Evolutionary conservation across 768 basidiomycete genomes (phyloP), one percentile per base, ranked within the genome.

Genomic region (Boletus edulis): DNA sequence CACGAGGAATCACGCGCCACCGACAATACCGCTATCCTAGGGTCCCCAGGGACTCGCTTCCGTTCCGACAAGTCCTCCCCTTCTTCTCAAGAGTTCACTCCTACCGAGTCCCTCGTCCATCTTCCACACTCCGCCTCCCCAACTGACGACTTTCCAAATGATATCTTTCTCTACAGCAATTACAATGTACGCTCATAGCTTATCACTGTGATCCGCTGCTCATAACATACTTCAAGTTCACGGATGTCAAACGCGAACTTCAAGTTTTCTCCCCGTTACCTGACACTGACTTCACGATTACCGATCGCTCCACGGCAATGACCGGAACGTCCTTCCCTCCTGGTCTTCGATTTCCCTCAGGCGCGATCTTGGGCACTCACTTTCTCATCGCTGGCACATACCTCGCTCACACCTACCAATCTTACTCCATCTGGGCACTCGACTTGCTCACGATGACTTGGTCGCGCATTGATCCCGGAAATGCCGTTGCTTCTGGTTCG

Each of bases 351-450:
- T 99, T 99, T 75, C 96, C 96, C 7, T 91, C 94, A 0, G 96
- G 95, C 18, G 92, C 93, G 32, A 86, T 98, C 57, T 76, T 97
- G 8, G 97, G 95, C 31, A 85, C 85, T 32, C 86, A 94, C 69
- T 82, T 99, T 67, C 89, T 99, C 70, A 87, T 98, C 49, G 94
- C 93, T 10, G 96, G 96, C 31, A 96, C 94, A 18, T 97, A 97
- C 67, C 87, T 99, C 54, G 93, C 95, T 1, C 91, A 94, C 65
- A 87, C 89, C 40, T 91, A 91, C 62, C 94, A 96, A 65, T 92
- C 91, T 27, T 99, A 94, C 71, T 94, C 94, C 11, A 89, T 98
- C 54, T 99, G 95, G 95, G 90, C 91, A 1, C 84, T 99, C 43
- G 90, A 99, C 68, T 79, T 98, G 24, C 72, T 81, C 46, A 80